Evolutionary conservation across 1,139 yeast genomes (phyloP).

Genomic region (Saccharomyces hybrid): DNA sequence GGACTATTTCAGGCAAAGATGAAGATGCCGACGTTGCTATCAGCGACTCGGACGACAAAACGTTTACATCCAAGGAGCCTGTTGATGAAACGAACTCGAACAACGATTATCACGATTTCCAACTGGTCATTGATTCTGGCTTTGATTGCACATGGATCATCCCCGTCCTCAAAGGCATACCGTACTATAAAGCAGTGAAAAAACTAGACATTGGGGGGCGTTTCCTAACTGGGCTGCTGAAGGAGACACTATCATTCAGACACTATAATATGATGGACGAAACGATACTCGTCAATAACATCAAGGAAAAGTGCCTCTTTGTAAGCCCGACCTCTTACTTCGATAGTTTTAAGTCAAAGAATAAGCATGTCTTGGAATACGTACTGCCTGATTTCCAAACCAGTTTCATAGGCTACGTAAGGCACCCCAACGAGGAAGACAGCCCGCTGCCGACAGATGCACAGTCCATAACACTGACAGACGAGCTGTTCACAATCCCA

Average conservation of each 20-base stretch:
- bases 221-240: conserved; percentile 67
- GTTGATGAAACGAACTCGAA: conserved; percentile 6
- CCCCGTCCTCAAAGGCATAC: conserved; percentile 75
- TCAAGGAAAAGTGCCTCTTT: conserved; percentile 75
- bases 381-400: conserved; percentile 83
- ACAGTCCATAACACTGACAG: conserved; percentile 62
- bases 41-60: conserved; percentile 5
- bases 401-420: conserved; percentile 59
- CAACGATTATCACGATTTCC: conserved; percentile 46
- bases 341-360: conserved; percentile 42
- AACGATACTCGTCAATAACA: conserved; percentile 71
- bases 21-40: conserved; percentile 9
- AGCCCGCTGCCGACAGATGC: conserved; percentile 38
- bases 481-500: conserved; percentile 82
- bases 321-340: conserved; percentile 59
- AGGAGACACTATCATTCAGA: conserved; percentile 80
- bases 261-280: conserved; percentile 94
- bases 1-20: conserved; percentile 17
- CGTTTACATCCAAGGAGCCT: not conserved
- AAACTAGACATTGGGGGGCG: conserved; percentile 74
- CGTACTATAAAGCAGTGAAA: conserved; percentile 69
- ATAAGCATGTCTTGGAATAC: conserved; percentile 48
- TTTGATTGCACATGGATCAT: conserved; percentile 80
- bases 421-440: conserved; percentile 32
- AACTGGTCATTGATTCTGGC: conserved; percentile 80